A percentile compares a stretch with the other conserved stretches of the same genome.
These are phyloP conservation scores for Ascocoryne sarcoides DNA, from an alignment of 2,329 filamentous ascomycete species.

Conservation along the genomic window DNA sequence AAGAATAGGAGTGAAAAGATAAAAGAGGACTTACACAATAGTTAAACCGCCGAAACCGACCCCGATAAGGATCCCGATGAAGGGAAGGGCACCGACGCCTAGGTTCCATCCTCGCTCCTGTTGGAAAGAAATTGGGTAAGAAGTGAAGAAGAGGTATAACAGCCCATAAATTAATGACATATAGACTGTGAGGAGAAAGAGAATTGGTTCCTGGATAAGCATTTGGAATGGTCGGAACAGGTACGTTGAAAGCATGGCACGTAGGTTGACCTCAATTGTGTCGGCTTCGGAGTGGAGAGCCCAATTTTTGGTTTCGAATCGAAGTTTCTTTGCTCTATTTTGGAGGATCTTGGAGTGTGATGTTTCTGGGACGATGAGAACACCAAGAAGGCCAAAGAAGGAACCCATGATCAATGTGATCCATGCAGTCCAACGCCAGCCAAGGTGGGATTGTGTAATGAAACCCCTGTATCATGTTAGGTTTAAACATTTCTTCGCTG, in stretches of 20 bases:
- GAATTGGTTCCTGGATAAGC: slow-evolving; percentile 21
- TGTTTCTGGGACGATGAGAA: slow-evolving; percentile 43
- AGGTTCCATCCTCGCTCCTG: slow-evolving; percentile 32
- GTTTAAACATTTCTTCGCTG: background rate
- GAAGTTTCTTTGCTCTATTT: slow-evolving; percentile 37
- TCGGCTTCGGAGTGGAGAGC: slow-evolving; percentile 27
- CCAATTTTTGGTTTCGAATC: slow-evolving; percentile 33
- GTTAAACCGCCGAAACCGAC: slow-evolving; percentile 21
- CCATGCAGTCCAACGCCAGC: slow-evolving; percentile 50
- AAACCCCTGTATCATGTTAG: slow-evolving; percentile 29
- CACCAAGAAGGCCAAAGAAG: slow-evolving; percentile 33
- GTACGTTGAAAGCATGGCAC: slow-evolving; percentile 24
- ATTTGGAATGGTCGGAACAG: slow-evolving; percentile 15
- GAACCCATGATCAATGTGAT: slow-evolving; percentile 41
- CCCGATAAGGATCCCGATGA: slow-evolving; percentile 35
- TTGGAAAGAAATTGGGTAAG: slow-evolving; percentile 39
- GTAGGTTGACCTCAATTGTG: slow-evolving; percentile 32
- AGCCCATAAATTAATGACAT: slow-evolving; percentile 21
- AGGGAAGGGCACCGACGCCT: slow-evolving; percentile 34
- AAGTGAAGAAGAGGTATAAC: slow-evolving; percentile 35
- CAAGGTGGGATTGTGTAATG: slow-evolving; percentile 38
- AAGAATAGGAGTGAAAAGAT: background rate
- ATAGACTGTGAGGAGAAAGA: slow-evolving; percentile 22
- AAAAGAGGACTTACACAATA: slow-evolving; percentile 3
- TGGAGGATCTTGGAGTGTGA: slow-evolving; percentile 40